Conservation (phyloP, 148 eudicot genomes). For the Bassia scoparia region DNA sequence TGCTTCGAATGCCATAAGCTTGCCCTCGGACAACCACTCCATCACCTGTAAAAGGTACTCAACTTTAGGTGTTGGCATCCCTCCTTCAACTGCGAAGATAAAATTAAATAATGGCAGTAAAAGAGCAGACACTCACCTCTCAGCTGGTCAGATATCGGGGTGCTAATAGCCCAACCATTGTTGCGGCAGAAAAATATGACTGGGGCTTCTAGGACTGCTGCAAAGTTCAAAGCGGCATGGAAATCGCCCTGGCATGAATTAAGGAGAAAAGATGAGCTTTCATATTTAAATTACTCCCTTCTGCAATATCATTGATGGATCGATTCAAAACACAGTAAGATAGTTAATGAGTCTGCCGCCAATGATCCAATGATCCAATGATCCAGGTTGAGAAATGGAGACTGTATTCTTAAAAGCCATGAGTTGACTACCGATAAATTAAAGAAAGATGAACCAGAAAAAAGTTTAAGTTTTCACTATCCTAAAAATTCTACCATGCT, state of each 20-base stretch:
- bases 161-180: slow-evolving; percentile 88
- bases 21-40: slow-evolving; percentile 67
- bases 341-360: too few species aligned
- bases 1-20: slow-evolving; percentile 69
- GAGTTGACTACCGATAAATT: too few species aligned
- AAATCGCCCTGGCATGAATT: slow-evolving; percentile 57
- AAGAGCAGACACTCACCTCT: slow-evolving; percentile 38
- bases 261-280: background rate
- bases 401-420: background rate
- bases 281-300: too few species aligned
- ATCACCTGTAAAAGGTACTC: slow-evolving; percentile 47
- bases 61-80: background rate
- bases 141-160: slow-evolving; percentile 56
- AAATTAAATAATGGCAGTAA: background rate
- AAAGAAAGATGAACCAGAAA: background rate
- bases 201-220: slow-evolving; percentile 69
- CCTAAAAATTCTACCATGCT: too few species aligned
- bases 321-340: too few species aligned
- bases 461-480: background rate
- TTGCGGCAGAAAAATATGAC: slow-evolving; percentile 69
- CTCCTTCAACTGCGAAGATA: background rate
- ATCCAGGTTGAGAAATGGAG: background rate
- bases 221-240: slow-evolving; percentile 74
- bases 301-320: too few species aligned
- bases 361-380: background rate